Percentiles rank a stretch among this genome's conserved stretches.
These are phyloP conservation scores for Fagus sylvatica DNA, from an alignment of 306 rosid species.

Conservation along the genomic window DNA sequence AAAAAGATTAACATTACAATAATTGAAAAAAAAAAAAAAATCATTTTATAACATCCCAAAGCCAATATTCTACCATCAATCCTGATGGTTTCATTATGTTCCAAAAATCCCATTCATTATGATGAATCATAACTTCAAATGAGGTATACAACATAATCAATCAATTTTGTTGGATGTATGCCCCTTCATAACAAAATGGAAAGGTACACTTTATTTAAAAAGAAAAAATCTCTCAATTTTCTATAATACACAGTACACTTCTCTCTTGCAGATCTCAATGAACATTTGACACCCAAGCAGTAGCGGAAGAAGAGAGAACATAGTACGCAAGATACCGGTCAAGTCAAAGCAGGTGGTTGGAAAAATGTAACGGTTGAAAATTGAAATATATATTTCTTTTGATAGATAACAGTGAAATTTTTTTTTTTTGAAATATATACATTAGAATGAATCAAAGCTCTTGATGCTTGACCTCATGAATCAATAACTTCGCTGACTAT, in stretches of 20 bases:
- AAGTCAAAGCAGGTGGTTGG: conserved; percentile 13
- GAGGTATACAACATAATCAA: not conserved
- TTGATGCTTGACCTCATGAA: conserved; percentile 14
- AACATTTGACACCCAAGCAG: conserved; percentile 4
- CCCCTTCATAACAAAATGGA: not conserved
- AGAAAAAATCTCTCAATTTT: not conserved
- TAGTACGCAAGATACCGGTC: conserved; percentile 4
- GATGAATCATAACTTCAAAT: not conserved
- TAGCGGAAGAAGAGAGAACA: conserved; percentile 7
- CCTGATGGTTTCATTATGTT: not conserved
- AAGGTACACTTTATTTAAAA: not conserved
- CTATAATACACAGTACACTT: not conserved
- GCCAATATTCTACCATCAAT: not conserved
- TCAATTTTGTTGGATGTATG: not conserved
- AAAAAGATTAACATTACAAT: not conserved
- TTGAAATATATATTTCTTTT: too few species aligned
- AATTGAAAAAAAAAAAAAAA: too few species aligned
- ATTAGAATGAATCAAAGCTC: not conserved
- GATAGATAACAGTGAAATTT: too few species aligned
- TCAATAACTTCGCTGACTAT: conserved; percentile 5
- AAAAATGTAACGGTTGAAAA: not conserved
- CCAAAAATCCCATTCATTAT: not conserved
- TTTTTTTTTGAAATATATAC: too few species aligned
- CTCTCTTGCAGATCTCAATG: not conserved
- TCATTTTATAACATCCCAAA: not conserved